Evolutionary conservation across 805 yeast genomes (phyloP), one percentile per base, ranked within the genome.

Genomic region (Hermanozyma aechmeae): DNA sequence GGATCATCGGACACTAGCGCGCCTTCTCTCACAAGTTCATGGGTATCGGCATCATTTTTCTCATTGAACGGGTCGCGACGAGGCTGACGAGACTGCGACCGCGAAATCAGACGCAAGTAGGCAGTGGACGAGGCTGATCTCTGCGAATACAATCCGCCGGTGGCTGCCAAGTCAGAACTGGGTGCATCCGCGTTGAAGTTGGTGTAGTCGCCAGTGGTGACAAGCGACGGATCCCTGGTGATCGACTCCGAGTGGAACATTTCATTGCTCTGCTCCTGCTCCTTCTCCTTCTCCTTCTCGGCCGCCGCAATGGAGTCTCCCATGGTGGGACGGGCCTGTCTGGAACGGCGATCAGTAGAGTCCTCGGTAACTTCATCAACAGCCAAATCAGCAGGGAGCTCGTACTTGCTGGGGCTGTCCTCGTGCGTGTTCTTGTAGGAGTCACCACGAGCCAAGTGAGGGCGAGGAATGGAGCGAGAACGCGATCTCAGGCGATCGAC

Each of bases 391-490:
- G 68, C 57, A 13, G 68, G 68, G 26, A 62, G 52, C 34, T 62
- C 62, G 34, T 61, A 64, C 31, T 55, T 57, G 12, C 58, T 45
- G 16, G 67, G 72, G 28, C 65, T 64, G 26, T 65, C 68, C 11
- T 53, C 51, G 27, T 65, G 60, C 8, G 75, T 71, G 42, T 71
- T 68, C 42, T 77, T 81, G 47, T 79, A 79, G 1, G 86, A 75
- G 38, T 79, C 87, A 21, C 89, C 92, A 36, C 81, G 64, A 2
- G 89, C 87, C 43, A 80, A 60, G 52, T 79, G 83, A 2, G 86
- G 85, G 32, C 48, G 39, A 4, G 42, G 37, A 3, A 43, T 22
- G 6, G 50, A 34, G 15, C 40, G 24, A 9, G 61, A 48, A 22
- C 56, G 38, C 2, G 51, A 42, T 9, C 55, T 37, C 14, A 14